Evolutionary conservation across 1,284 basidiomycete genomes (phyloP).

Genomic region (Phylloporus sp.): DNA sequence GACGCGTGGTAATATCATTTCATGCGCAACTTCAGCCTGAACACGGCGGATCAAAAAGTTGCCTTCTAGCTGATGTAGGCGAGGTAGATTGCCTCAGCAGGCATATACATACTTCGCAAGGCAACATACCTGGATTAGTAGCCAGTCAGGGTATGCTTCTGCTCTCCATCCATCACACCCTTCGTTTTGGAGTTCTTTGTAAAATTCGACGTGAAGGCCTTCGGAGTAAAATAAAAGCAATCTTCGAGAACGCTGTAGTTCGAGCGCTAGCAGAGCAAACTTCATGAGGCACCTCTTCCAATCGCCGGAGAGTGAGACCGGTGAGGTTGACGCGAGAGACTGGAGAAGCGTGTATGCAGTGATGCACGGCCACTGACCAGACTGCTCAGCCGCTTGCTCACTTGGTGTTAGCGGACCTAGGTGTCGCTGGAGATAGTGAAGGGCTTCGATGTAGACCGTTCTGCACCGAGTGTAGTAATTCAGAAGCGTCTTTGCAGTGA

Average conservation of each 20-base stretch:
- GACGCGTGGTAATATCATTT: neutral
- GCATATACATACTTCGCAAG: too few species aligned
- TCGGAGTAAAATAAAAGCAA: slow-evolving; percentile 12
- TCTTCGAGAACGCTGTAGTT: slow-evolving; percentile 42
- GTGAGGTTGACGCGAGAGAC: slow-evolving; percentile 7
- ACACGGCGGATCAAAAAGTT: neutral
- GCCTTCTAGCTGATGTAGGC: neutral
- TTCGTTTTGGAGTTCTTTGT: slow-evolving; percentile 43
- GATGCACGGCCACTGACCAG: slow-evolving; percentile 3
- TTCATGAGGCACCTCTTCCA: slow-evolving; percentile 42
- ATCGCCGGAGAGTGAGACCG: neutral
- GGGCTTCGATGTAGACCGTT: neutral
- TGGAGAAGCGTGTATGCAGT: slow-evolving; percentile 6
- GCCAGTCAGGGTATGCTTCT: slow-evolving; percentile 46
- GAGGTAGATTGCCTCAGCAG: too few species aligned
- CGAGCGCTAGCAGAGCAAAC: slow-evolving; percentile 34
- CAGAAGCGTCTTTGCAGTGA: neutral
- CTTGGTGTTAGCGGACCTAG: neutral
- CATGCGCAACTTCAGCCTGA: neutral
- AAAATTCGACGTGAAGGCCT: slow-evolving; percentile 35
- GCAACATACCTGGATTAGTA: slow-evolving; percentile 49
- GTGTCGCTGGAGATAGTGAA: neutral
- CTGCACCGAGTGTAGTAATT: neutral
- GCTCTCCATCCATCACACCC: slow-evolving; percentile 23
- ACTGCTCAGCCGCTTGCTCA: neutral